Conservation (phyloP, 2,329 filamentous ascomycete genomes). For the Fusarium ramigenum region DNA sequence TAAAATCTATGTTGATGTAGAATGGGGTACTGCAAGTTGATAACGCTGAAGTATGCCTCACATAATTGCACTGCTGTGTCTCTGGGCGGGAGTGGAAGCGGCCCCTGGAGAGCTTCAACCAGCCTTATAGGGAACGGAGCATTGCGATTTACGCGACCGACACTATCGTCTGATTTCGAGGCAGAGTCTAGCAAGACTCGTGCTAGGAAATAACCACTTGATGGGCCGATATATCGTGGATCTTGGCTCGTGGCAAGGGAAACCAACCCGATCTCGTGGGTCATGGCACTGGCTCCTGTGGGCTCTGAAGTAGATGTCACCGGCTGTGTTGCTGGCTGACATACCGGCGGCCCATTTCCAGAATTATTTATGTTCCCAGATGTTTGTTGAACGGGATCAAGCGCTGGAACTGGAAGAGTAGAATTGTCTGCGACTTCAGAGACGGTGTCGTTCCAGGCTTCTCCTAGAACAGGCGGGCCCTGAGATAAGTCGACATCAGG, state of each 20-base stretch:
- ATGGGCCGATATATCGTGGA: conserved; percentile 63
- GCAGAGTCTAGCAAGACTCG: conserved; percentile 57
- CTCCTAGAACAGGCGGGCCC: conserved; percentile 18
- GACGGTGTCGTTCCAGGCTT: conserved; percentile 20
- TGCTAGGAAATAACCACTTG: conserved; percentile 64
- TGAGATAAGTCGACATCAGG: conserved; percentile 53
- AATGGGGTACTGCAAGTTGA: conserved; percentile 61
- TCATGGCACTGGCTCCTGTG: conserved; percentile 42
- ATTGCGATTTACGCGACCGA: conserved; percentile 5
- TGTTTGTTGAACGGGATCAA: not conserved
- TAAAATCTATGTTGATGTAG: conserved; percentile 57
- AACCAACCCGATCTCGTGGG: conserved; percentile 63
- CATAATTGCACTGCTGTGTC: conserved; percentile 53
- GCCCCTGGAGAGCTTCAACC: conserved; percentile 47
- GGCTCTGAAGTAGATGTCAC: conserved; percentile 1
- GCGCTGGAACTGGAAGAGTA: not conserved
- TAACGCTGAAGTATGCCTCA: conserved; percentile 57
- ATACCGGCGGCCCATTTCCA: accelerated
- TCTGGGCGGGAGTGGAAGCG: conserved; percentile 44
- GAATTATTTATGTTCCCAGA: accelerated
- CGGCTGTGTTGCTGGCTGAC: not conserved
- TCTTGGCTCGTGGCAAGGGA: conserved; percentile 59
- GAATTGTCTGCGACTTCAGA: conserved; percentile 7
- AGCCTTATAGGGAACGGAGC: conserved; percentile 41
- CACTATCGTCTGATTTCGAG: conserved; percentile 37